Conservation (phyloP, 2,329 filamentous ascomycete species). For the Colletotrichum caudatum region DNA sequence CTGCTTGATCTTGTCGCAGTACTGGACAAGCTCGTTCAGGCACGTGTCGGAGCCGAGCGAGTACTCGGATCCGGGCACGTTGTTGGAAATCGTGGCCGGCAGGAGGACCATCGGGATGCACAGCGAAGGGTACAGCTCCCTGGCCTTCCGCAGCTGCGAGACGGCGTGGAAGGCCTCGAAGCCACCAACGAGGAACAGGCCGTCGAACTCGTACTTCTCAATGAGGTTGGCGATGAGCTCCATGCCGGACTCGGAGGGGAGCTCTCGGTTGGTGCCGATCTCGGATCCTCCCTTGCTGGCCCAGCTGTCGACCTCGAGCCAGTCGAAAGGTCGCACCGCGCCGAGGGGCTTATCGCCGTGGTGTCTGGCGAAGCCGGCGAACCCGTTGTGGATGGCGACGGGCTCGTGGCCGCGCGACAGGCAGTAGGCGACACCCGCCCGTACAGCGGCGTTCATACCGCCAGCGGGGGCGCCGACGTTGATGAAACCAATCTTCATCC, state of each 20-base stretch:
- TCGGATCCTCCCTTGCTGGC: constrained; percentile 97
- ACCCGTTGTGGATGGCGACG: constrained; percentile 94
- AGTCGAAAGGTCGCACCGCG: constrained; percentile 86
- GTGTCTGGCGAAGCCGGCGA: constrained; percentile 92
- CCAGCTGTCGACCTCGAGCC: constrained; percentile 96
- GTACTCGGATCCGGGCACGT: constrained; percentile 97
- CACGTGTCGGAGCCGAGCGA: constrained; percentile 97
- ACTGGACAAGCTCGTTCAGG: constrained; percentile 92
- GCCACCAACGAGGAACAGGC: constrained; percentile 90
- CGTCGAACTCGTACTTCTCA: constrained; percentile 88
- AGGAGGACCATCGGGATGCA: constrained; percentile 93
- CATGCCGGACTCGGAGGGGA: constrained; percentile 88
- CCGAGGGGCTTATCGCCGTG: constrained; percentile 85
- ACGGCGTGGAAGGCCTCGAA: constrained; percentile 97
- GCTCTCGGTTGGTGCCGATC: constrained; percentile 95
- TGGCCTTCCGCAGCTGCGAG: constrained; percentile 85
- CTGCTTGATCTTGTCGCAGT: constrained; percentile 98
- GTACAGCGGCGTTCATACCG: constrained; percentile 97
- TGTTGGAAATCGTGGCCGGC: constrained; percentile 98
- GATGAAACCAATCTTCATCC: constrained; percentile 94
- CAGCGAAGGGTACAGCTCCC: constrained; percentile 82
- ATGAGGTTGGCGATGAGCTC: constrained; percentile 86
- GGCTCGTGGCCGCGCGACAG: constrained; percentile 92
- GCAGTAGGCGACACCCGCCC: constrained; percentile 94
- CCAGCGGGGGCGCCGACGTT: constrained; percentile 96